These are phyloP conservation scores for Capronia coronata DNA, from an alignment of 2,329 filamentous ascomycete species.

Conservation along the genomic window DNA sequence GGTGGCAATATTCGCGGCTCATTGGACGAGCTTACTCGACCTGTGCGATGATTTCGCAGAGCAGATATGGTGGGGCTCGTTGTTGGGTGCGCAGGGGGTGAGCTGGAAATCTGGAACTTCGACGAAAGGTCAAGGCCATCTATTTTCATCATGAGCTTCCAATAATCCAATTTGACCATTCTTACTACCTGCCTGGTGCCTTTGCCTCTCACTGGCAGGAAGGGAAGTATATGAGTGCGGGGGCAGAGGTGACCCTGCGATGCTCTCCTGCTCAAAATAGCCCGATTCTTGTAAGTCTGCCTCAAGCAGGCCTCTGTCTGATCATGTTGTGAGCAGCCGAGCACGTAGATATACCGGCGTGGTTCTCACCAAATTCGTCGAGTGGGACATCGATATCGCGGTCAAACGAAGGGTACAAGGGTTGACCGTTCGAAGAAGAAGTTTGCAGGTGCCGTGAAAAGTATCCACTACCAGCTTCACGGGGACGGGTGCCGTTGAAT, in stretches of 20 bases:
- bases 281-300: slow-evolving; percentile 1
- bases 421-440: neutral
- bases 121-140: slow-evolving; percentile 8
- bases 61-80: slow-evolving; percentile 20
- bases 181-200: slow-evolving; percentile 2
- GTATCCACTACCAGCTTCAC: neutral
- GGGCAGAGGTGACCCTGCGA: slow-evolving; percentile 7
- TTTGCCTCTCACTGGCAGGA: neutral
- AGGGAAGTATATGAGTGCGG: slow-evolving; percentile 4
- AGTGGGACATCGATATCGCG: slow-evolving; percentile 13
- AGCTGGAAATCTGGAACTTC: slow-evolving; percentile 12
- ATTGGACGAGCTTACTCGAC: neutral
- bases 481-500: neutral
- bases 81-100: slow-evolving; percentile 14
- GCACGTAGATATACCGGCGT: neutral
- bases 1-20: neutral
- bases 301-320: slow-evolving; percentile 21
- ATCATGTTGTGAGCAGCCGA: slow-evolving; percentile 3
- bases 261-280: neutral
- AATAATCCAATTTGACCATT: neutral
- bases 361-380: slow-evolving; percentile 24
- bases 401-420: neutral
- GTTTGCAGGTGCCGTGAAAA: neutral
- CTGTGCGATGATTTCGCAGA: slow-evolving; percentile 13
- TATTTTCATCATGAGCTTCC: slow-evolving; percentile 5